phyloP scores from a whole-genome alignment of 176 grass and related monocot genomes.

The Carex myosuroides region DNA sequence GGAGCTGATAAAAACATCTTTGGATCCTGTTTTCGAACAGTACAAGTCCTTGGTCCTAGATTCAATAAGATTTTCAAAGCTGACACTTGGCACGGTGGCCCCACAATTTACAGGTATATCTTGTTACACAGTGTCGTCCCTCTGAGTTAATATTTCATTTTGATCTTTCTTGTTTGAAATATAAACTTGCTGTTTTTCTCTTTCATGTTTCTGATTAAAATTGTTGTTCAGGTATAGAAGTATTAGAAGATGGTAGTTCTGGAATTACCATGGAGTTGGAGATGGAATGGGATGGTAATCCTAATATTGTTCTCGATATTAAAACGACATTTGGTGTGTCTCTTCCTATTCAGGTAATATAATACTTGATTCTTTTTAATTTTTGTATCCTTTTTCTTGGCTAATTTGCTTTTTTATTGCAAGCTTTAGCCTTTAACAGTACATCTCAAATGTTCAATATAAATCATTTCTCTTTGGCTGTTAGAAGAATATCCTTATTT shows the following conservation, averaged over 20 bases:
- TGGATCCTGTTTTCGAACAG: conserved; percentile 95
- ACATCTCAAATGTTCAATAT: neutral
- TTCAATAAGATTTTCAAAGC: conserved; percentile 88
- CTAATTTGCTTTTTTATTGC: neutral
- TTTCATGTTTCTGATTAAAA: conserved; percentile 4
- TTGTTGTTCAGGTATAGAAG: conserved; percentile 52
- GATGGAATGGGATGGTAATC: conserved; percentile 96
- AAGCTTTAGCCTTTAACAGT: neutral
- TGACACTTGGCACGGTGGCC: conserved; percentile 96
- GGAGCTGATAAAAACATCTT: conserved; percentile 80
- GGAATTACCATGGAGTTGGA: conserved; percentile 79
- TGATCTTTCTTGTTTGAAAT: conserved; percentile 4
- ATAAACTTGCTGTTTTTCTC: conserved; percentile 8
- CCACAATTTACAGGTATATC: conserved; percentile 88
- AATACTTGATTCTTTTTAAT: neutral
- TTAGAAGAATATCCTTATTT: neutral
- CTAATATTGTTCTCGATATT: conserved; percentile 86
- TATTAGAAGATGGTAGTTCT: conserved; percentile 64
- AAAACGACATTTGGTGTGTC: conserved; percentile 76
- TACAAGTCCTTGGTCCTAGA: conserved; percentile 82
- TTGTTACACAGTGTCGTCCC: neutral
- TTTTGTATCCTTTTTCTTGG: neutral
- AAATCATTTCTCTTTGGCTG: neutral
- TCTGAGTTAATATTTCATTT: conserved; percentile 17
- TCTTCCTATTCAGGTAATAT: conserved; percentile 92